Conservation (phyloP, 2,329 filamentous ascomycete genomes). For the Dactylellina parvicollis region DNA sequence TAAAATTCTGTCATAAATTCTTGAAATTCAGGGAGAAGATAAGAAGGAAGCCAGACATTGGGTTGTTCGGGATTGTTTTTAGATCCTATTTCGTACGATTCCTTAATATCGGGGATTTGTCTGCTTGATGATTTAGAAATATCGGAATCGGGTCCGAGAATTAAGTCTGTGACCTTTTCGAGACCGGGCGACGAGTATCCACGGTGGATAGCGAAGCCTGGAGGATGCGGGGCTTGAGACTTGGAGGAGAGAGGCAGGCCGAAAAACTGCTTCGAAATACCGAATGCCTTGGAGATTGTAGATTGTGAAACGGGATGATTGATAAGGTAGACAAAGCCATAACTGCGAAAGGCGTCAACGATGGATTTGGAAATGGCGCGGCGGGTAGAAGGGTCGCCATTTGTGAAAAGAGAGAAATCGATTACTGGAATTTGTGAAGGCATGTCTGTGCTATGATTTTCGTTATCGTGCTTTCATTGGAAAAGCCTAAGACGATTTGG, state of each 20-base stretch:
- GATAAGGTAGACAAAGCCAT: conserved; percentile 41
- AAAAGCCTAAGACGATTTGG: too few species aligned
- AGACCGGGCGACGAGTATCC: conserved; percentile 65
- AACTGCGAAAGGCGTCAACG: conserved; percentile 27
- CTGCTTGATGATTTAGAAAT: conserved; percentile 1
- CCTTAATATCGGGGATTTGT: conserved; percentile 57
- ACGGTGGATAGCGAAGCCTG: conserved; percentile 60
- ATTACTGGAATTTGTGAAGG: conserved; percentile 28
- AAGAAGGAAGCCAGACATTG: conserved; percentile 63
- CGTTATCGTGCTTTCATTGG: too few species aligned
- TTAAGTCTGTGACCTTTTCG: conserved; percentile 63
- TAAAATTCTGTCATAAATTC: conserved; percentile 63
- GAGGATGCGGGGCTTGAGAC: conserved; percentile 32
- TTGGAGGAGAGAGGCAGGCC: conserved; percentile 23
- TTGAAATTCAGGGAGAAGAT: conserved; percentile 61
- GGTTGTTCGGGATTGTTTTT: conserved; percentile 60
- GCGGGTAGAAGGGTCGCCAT: conserved; percentile 16
- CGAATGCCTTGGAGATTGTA: conserved; percentile 35
- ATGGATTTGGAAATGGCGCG: conserved; percentile 22
- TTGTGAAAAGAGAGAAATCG: conserved; percentile 35
- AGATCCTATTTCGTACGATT: conserved; percentile 63
- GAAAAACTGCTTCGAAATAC: conserved; percentile 39
- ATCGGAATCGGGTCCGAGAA: not conserved
- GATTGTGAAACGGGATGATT: conserved; percentile 25
- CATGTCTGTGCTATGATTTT: too few species aligned